Base-by-base conservation (phyloP, 2,329 filamentous ascomycete species). In the Diaporthe sp. region DNA sequence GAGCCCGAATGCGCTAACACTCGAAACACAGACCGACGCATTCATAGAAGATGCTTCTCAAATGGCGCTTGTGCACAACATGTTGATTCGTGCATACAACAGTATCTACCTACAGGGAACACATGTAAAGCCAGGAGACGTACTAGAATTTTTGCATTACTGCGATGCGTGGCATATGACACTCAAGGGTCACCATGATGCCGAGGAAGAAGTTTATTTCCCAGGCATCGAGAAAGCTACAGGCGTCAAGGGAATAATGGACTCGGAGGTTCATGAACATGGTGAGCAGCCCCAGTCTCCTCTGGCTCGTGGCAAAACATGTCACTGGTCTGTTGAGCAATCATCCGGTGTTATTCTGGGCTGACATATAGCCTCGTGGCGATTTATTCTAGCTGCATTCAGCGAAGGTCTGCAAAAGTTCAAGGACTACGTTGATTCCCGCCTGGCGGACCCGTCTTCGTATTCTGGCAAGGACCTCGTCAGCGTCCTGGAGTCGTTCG, bases 31-130 rank as follows among this genome's bases (percentile, higher is more conserved):
- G 59, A 31, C 10, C 3, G 59, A 62, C 8, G 15, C 15, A 3
- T 62, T 62, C 15, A 62, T 6, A 8, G 6, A 62, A 44, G 59
- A 62, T 31, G 59, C 59, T 19, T 62, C 59, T 22, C 89, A 92
- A 81, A 92, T 92, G 90, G 86, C 87, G 3, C 81, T 92, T 70
- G 84, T 91, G 65, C 90, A 92, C 85, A 92, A 92, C 79, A 84
- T 88, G 73, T 89, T 93, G 79, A 88, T 92, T 77, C 89, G 91
- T 53, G 89, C 90, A 74, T 91, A 89, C 84, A 92, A 93, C 82
- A 89, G 87, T 79, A 91, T 93, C 79, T 91, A 89, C 80, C 87
- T 88, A 46, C 91, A 92, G 81, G 90, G 89, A 1, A 86, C 87
- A 10, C 84, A 88, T 78, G 82, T 92, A 49, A 80, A 85, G 15